phyloP scores from a whole-genome alignment of 106 monocot genomes.

The Phalaenopsis equestris region DNA sequence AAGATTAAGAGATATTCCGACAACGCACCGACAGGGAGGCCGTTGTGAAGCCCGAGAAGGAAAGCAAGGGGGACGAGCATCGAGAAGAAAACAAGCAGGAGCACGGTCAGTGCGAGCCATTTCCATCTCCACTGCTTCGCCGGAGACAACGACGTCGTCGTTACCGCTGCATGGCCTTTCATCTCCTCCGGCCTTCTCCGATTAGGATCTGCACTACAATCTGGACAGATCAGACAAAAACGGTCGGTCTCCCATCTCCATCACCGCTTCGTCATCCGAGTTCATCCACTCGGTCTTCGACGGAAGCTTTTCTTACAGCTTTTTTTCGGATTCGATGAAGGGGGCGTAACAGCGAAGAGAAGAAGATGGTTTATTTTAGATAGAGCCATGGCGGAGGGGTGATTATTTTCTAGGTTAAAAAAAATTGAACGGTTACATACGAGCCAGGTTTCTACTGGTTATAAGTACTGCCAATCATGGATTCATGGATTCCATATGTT shows the following conservation, averaged over 20 bases:
- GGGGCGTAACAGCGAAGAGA: not conserved
- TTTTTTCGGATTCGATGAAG: not conserved
- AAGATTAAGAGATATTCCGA: not conserved
- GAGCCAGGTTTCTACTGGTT: not conserved
- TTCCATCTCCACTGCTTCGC: slow-evolving; percentile 53
- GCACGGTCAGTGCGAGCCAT: slow-evolving; percentile 30
- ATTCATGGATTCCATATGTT: too few relatives aligned
- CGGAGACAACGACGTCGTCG: not conserved
- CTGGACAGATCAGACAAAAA: not conserved
- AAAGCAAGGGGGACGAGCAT: slow-evolving; percentile 36
- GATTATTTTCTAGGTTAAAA: not conserved
- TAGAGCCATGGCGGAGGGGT: not conserved
- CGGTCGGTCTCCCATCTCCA: not conserved
- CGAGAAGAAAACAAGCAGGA: slow-evolving; percentile 41
- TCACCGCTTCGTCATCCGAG: not conserved
- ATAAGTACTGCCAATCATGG: not conserved
- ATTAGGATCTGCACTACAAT: not conserved
- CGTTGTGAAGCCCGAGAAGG: slow-evolving; percentile 40
- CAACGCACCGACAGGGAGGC: slow-evolving; percentile 9
- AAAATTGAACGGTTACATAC: not conserved
- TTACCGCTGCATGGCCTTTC: slow-evolving; percentile 9
- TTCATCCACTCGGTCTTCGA: not conserved
- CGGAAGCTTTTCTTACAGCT: not conserved
- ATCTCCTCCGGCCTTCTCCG: slow-evolving; percentile 10
- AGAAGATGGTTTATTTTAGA: not conserved